Evolutionary conservation across 441 rosid species (phyloP).

Genomic region (Adansonia gregorii): DNA sequence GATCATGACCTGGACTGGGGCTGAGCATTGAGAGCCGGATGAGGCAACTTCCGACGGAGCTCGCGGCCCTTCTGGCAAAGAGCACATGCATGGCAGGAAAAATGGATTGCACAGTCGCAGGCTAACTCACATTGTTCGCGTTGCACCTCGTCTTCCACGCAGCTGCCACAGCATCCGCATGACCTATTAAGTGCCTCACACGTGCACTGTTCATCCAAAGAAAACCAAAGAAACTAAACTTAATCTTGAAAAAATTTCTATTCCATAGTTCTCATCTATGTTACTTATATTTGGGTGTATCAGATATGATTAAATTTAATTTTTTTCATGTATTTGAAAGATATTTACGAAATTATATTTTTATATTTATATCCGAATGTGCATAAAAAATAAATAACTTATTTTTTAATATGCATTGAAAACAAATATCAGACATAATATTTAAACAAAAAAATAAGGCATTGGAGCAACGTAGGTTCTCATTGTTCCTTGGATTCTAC

Average conservation of each 20-base stretch:
- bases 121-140: constrained; percentile 74
- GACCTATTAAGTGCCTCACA: constrained; percentile 80
- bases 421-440: too few relatives aligned
- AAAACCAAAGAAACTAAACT: background rate
- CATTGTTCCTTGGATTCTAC: background rate
- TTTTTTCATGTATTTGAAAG: too few relatives aligned
- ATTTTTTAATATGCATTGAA: too few relatives aligned
- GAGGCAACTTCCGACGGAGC: background rate
- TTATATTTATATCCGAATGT: too few relatives aligned
- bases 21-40: background rate
- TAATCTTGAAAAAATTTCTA: background rate
- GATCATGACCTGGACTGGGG: background rate
- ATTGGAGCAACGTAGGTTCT: too few relatives aligned
- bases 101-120: background rate
- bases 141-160: constrained; percentile 69
- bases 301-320: too few relatives aligned
- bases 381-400: too few relatives aligned
- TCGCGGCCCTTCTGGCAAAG: background rate
- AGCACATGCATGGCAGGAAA: background rate
- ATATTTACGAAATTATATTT: too few relatives aligned
- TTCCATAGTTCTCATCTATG: background rate
- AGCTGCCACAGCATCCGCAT: constrained; percentile 84
- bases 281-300: too few relatives aligned
- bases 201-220: constrained; percentile 61
- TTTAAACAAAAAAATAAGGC: too few relatives aligned